These are phyloP conservation scores for Cicer judaicum DNA, from an alignment of 306 rosid genomes.

Conservation along the genomic window DNA sequence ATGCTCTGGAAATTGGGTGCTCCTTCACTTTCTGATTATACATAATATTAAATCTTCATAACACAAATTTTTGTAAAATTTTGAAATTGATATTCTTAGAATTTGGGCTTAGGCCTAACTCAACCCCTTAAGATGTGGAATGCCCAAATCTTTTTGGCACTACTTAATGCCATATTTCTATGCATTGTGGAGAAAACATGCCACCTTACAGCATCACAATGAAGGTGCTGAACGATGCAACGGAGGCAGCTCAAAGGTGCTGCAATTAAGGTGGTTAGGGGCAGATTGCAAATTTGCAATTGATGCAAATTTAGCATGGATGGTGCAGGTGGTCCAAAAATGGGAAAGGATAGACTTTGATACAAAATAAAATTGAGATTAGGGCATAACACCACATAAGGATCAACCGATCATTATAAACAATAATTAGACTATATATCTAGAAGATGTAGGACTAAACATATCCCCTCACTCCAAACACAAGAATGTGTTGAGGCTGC, in stretches of 20 bases:
- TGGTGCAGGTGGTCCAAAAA: neutral
- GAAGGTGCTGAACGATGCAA: neutral
- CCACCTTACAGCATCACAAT: neutral
- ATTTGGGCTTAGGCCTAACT: neutral
- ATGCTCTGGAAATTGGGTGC: conserved; percentile 1
- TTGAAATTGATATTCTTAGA: neutral
- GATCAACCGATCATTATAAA: neutral
- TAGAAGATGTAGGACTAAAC: neutral
- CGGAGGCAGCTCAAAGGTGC: neutral
- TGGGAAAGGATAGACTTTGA: neutral
- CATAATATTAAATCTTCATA: neutral
- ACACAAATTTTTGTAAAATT: neutral
- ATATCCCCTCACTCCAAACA: neutral
- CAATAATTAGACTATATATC: neutral
- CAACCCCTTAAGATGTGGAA: neutral
- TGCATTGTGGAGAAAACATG: neutral
- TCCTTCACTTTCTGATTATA: neutral
- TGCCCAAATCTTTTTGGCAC: neutral
- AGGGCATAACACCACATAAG: neutral
- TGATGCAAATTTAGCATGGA: neutral
- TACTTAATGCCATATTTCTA: neutral
- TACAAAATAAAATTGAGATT: neutral
- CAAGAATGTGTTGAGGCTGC: neutral
- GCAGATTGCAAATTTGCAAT: conserved; percentile 6
- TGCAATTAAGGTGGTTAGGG: neutral